Evolutionary conservation across 2,329 filamentous ascomycete species (phyloP), one percentile per base, ranked within the genome.

Genomic region (Hymenoscyphus infarciens): DNA sequence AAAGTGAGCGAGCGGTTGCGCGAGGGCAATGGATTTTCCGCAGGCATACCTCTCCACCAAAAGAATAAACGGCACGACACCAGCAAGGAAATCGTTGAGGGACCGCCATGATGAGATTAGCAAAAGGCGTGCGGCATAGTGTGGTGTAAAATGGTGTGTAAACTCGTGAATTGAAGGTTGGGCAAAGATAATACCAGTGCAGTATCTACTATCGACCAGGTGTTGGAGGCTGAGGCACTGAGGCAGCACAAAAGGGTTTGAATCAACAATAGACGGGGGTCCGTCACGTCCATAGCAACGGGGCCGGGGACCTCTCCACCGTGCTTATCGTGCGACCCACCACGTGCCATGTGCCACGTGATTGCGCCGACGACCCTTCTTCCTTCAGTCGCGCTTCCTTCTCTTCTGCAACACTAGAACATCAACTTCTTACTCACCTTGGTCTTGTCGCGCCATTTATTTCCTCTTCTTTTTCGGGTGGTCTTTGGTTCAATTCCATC

Each of bases 11-110:
- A 35, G 27, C 25, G 16, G 59, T 19, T 25, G 42, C 57, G 52
- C 27, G 57, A 49, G 19, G 42, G 42, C n/a, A 49, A 49, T 56
- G 15, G 33, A 27, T 19, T 61, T 66, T 31, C 27, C 52, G 16
- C 52, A 16, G 25, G 56, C 38, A 42, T 67, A 77, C 86, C 82
- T 97, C 92, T 80, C 92, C 92, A 76, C 92, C 91, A 90, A 91
- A 97, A 19, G 92, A 96, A 76, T 96, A 97, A 7, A 61, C 39
- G 60, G 53, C 54, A 35, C 60, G 54, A 57, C 60, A 57, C 60
- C 54, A 61, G 39, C 60, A 62, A 19, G 60, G 60, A 62, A 62
- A 62, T 39, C 60, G 55, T 45, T 39, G 31, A 13, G 60, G 60
- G 31, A 62, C 39, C 25, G 60, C 60, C 55, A 57, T 54, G 27